Base-by-base conservation (phyloP, 2,329 filamentous ascomycete genomes). In the Fusarium sp. region DNA sequence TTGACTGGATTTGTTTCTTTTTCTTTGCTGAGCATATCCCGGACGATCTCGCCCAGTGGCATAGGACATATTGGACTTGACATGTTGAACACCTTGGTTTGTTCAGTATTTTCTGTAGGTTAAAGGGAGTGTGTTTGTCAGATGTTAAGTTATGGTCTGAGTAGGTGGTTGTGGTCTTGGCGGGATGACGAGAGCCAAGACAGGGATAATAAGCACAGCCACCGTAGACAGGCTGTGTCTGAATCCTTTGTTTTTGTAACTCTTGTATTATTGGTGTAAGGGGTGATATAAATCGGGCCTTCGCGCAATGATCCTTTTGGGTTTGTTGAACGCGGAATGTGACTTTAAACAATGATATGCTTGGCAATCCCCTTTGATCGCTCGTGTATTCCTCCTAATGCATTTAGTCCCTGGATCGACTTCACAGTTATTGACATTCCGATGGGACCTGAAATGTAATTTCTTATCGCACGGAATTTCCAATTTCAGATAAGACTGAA, bases 1-100 rank as follows among this genome's bases (percentile, higher is more conserved):
- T 66, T 72, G 9, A 72, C 47, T 4, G 54, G 42, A 12, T 72
- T 72, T 4, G 48, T 63, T 48, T 70, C 67, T 6, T 64, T 59
- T 42, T 67, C 49, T 24, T 41, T 70, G 7, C 61, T 48, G 3
- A 56, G n/a, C 6, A 70, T 44, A 30, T 70, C 67, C 48, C 65
- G 55, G 22, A 66, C 10, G 30, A 69, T 69, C 24, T 69, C 58
- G 12, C 40, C 55, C 11, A 68, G 9, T 3, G 65, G 65, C 40
- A 69, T 68, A 16, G 59, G 65, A 13, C 59, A 69, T 60, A 69
- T 54, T 40, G 65, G 46, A 42, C 24, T 64, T 6, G 65, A 69
- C 65, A 68, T 68, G 51, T 14, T 57, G 9, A 37, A 68, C 65
- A 59, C 63, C 45, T 14, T 57, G 10, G 12, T n/a, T n/a, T 37